These are phyloP conservation scores for Aspergillus eucalypticola DNA, from an alignment of 2,329 filamentous ascomycete species.

Conservation along the genomic window DNA sequence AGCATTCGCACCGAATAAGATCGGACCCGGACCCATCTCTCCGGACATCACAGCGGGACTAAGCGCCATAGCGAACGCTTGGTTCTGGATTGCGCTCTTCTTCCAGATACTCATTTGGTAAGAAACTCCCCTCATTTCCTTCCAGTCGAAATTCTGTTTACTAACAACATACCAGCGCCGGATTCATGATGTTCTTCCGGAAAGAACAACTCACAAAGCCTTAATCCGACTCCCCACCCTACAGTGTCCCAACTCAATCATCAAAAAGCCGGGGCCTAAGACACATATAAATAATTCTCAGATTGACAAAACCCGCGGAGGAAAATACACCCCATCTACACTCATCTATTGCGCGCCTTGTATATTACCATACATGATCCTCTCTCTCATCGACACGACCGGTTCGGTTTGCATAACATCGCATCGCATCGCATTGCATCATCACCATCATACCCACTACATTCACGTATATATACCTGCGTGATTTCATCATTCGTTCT, in stretches of 20 bases:
- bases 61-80: slow-evolving; percentile 49
- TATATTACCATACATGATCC: background rate
- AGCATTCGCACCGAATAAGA: slow-evolving; percentile 60
- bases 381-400: background rate
- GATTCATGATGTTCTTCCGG: slow-evolving; percentile 47
- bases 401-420: background rate
- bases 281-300: background rate
- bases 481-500: background rate
- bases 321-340: background rate
- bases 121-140: slow-evolving; percentile 29
- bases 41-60: slow-evolving; percentile 59
- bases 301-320: background rate
- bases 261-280: background rate
- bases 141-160: slow-evolving; percentile 1
- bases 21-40: slow-evolving; percentile 63
- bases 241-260: background rate
- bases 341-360: background rate
- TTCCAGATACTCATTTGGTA: slow-evolving; percentile 61
- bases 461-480: slow-evolving; percentile 7
- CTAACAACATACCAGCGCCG: slow-evolving; percentile 29
- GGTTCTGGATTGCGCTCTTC: slow-evolving; percentile 63
- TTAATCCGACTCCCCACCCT: slow-evolving; percentile 20
- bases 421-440: background rate
- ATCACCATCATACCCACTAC: background rate
- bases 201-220: slow-evolving; percentile 49